phyloP scores from a whole-genome alignment of 2,329 filamentous ascomycete species.

The Aspergillus sp. region DNA sequence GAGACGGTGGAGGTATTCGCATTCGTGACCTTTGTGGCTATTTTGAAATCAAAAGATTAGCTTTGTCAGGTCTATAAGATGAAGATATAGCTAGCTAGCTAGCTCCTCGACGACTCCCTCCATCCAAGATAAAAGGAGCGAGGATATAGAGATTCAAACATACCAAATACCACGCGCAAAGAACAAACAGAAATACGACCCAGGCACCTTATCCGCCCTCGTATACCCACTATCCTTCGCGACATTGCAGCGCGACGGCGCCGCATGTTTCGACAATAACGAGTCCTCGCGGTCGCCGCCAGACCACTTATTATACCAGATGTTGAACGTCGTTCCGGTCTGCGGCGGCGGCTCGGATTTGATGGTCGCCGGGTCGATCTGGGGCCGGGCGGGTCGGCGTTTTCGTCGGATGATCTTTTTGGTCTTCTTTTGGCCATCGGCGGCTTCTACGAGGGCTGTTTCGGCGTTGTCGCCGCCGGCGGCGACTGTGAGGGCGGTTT shows the following conservation, averaged over 20 bases:
- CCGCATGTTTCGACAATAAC: conserved; percentile 77
- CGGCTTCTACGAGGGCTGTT: conserved; percentile 19
- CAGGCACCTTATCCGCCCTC: conserved; percentile 70
- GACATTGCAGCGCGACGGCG: conserved; percentile 83
- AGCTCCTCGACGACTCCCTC: not conserved
- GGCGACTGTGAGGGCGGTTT: conserved; percentile 15
- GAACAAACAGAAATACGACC: conserved; percentile 89
- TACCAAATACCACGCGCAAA: conserved; percentile 75
- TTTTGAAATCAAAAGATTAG: not conserved
- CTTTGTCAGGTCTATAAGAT: conserved; percentile 4
- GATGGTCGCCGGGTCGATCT: conserved; percentile 82
- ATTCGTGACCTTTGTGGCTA: conserved; percentile 79
- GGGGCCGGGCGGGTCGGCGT: conserved; percentile 81
- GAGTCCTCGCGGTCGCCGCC: conserved; percentile 94
- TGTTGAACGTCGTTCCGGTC: conserved; percentile 94
- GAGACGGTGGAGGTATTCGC: conserved; percentile 87
- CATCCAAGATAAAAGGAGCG: no score
- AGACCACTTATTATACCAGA: conserved; percentile 99
- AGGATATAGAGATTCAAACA: not conserved
- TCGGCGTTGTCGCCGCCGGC: not conserved
- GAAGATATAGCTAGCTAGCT: not conserved
- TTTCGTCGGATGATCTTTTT: conserved; percentile 94
- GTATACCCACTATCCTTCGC: conserved; percentile 77
- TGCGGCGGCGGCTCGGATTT: conserved; percentile 84
- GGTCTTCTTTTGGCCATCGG: conserved; percentile 57